Base-by-base conservation (phyloP, 208 protist species). In the Trypanosoma caninum region DNA sequence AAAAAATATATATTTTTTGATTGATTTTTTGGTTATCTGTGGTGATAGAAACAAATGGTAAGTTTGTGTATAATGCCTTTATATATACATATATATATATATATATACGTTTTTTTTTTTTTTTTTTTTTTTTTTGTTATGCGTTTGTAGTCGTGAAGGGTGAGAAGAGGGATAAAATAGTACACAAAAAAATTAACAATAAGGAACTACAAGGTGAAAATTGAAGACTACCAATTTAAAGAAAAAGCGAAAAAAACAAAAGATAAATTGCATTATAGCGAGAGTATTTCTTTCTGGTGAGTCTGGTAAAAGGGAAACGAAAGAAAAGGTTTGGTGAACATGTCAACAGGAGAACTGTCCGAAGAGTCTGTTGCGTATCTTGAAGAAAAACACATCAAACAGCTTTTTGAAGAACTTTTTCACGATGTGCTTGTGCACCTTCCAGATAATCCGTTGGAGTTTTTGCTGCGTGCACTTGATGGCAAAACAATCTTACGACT, bases 341-440 rank as follows among this genome's bases (percentile, higher is more conserved):
- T 94, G 84, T 80, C 84, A 0, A 88, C 78, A 10, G 87, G 80
- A 18, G 72, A 65, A 35, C 59, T 94, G 23, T 90, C 84, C 18
- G 78, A 74, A 28, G 72, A 68, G 9, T 47, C 78, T 10, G 50
- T 88, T 45, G 47, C 72, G 55, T 94, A 94, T 63, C 78, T 94
- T 37, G 71, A 89, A 46, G 65, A 83, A 10, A 80, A 92, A 48
- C 66, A 78, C 34, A 82, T 94, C 37, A 77, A 75, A 23, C 50
- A 48, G 0, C 72, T 95, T 3, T 66, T 92, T 7, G 84, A 92
- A 53, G 82, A 90, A 71, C 72, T 82, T 28, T 77, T 94, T 72
- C 84, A 91, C 69, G 79, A 92, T 53, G 50, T 92, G 14, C 53
- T 92, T 18, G 33, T 80, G 18, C 56, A 77, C 23, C 74, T 89